Base-by-base conservation (phyloP, 2,329 filamentous ascomycete genomes). In the Botrytis sinoallii region DNA sequence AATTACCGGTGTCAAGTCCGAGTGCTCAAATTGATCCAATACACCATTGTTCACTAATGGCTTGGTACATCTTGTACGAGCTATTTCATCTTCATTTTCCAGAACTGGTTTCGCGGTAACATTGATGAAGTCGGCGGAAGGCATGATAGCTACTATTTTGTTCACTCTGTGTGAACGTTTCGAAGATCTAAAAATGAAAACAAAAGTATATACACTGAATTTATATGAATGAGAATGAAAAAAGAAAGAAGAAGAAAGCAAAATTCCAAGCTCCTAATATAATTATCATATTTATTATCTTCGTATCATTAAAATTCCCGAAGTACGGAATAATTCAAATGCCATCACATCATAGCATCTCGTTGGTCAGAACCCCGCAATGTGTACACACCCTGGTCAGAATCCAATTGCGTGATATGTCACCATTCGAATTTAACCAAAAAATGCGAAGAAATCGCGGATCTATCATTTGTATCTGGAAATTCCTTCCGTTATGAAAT, bases 1-100 rank as follows among this genome's bases (percentile, higher is more conserved):
- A 74, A 79, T 77, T 18, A 75, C 70, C 4, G 78, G 77, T 25
- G 78, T 79, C 4, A 75, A 70, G 65, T 79, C 78, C 3, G 64
- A 60, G 18, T 78, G 70, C 57, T 71, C 42, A 66, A 74, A 78
- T 18, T 72, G 74, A 46, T 79, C 77, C 5, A 79, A 69, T 14
- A 76, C 74, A 25, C 78, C 78, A 52, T 5, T 69, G 25, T 65
- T 67, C 3, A 69, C 40, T 25, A 75, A 46, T 18, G 74, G 74
- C 25, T 72, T 55, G 2, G 57, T 72, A 55, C 71, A 73, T 65
- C 65, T 59, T 25, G 73, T 73, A 32, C 63, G 71, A 55, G 73
- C 70, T 42, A 70, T 61, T 38, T 46, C 55, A 46, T 70, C 55
- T 44, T 70, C 68, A 25, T 68, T 42, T 12, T 68, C 65, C 46